Base-by-base conservation (phyloP, 176 grass and related monocot genomes). In the Triticum dicoccoides region DNA sequence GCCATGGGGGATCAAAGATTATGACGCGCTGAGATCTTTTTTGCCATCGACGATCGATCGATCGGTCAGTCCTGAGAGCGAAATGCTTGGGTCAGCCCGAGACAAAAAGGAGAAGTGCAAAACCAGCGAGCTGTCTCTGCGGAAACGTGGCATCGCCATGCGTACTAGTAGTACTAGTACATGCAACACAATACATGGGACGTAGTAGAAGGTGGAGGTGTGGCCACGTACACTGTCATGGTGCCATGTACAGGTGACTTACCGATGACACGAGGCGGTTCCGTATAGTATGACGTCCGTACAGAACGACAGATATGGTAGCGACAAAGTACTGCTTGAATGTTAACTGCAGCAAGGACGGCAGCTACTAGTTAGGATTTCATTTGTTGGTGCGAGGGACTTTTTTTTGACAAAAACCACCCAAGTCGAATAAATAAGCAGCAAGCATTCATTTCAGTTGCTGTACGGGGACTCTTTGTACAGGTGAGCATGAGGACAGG, bases 1-100 rank as follows among this genome's bases (percentile, higher is more conserved):
- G 32, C 27, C 61, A 49, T n/a, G 47, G 61, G 24, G 82, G 77
- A 86, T 85, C 62, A 42, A 81, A 77, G 63, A 86, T 83, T 54
- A 32, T 30, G 64, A 41, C 41, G 74, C 11, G 42, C 41, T 4
- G 4, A 65, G 65, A 87, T 76, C 72, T 30, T 76, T n/a, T 78
- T 82, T 54, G 47, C 20, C 30, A 8, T 38, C 45, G 45, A 47
- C 0, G 44, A 17, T 54, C 51, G 51, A 7, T 54, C 51, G 67
- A 30, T 3, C 32, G 32, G 32, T 32, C 32, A 32, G 52, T 23
- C 54, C 59, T 23, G 44, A n/a, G 23, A 80, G 59, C 32, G 74
- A 65, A 35, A 39, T 54, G 32, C 32, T 42, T 37, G 0, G n/a
- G 15, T 54, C 51, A 52, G 49, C 49, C 49, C 49, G 49, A 52